Conservation (phyloP, 768 basidiomycete genomes). For the Tephrocybe rancida region DNA sequence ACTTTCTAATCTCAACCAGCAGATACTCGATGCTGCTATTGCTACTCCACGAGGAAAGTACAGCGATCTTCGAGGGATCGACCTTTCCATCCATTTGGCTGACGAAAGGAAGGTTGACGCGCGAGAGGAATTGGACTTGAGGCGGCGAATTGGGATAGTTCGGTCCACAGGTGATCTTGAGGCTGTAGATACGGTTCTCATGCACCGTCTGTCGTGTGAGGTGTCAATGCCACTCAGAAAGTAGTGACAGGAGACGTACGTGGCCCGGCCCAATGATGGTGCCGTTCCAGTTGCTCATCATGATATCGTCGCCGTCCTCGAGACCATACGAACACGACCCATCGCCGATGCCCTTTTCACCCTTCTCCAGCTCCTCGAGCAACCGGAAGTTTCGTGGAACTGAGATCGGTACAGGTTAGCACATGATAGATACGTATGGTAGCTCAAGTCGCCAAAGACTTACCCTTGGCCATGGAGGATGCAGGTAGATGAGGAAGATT, state of each 20-base stretch:
- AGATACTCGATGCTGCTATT: constrained; percentile 84
- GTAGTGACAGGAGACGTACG: constrained; percentile 49
- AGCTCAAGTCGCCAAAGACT: background rate
- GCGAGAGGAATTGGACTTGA: constrained; percentile 80
- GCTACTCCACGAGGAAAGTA: constrained; percentile 76
- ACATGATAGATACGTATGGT: background rate
- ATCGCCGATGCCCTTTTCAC: constrained; percentile 99
- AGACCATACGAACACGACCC: constrained; percentile 97
- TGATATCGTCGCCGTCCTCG: constrained; percentile 93
- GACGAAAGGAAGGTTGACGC: constrained; percentile 95
- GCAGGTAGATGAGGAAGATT: constrained; percentile 2
- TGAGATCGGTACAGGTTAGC: constrained; percentile 29
- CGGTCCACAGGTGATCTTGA: constrained; percentile 85
- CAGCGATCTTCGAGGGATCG: constrained; percentile 68
- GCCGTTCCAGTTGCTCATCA: constrained; percentile 99
- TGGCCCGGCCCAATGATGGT: constrained; percentile 99
- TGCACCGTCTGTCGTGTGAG: constrained; percentile 75
- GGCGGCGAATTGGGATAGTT: constrained; percentile 81
- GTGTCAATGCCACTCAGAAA: constrained; percentile 10
- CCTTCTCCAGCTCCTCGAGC: constrained; percentile 98
- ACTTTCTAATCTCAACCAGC: constrained; percentile 93
- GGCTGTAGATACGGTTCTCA: constrained; percentile 97
- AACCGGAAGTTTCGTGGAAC: constrained; percentile 97
- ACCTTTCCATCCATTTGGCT: constrained; percentile 74
- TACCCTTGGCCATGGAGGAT: constrained; percentile 56